Evolutionary conservation across 169 alveolate species (phyloP).

Genomic region (Plasmodium ovale): DNA sequence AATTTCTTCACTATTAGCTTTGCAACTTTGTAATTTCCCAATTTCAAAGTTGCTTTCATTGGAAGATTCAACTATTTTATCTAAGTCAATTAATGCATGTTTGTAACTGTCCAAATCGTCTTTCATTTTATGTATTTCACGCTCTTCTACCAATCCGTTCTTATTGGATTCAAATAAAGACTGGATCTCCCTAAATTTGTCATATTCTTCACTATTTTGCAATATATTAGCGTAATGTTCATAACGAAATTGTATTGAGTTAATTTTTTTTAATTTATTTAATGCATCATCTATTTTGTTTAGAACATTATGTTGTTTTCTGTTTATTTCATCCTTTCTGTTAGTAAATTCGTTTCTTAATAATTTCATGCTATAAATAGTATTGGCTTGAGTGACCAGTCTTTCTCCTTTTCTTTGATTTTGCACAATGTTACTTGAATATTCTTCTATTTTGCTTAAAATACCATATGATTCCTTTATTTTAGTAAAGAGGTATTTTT

Average conservation of each 20-base stretch:
- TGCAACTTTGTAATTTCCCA: background rate
- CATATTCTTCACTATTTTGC: slow-evolving; percentile 7
- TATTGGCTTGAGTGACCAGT: background rate
- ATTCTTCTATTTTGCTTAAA: slow-evolving; percentile 4
- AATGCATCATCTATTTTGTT: slow-evolving; percentile 12
- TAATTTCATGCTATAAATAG: background rate
- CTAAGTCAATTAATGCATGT: background rate
- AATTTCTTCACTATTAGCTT: background rate
- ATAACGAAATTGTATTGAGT: slow-evolving; percentile 8
- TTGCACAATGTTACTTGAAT: background rate
- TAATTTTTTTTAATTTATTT: slow-evolving; percentile 4
- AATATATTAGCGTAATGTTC: slow-evolving; percentile 3
- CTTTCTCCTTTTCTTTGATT: slow-evolving; percentile 21
- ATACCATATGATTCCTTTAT: background rate
- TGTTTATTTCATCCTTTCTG: slow-evolving; percentile 4
- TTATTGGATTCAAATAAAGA: background rate
- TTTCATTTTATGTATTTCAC: slow-evolving; percentile 11
- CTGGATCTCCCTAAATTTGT: background rate
- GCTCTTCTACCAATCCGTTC: background rate
- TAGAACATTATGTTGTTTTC: background rate
- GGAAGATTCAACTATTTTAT: background rate
- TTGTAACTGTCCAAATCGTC: slow-evolving; percentile 4
- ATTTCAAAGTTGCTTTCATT: background rate
- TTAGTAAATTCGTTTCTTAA: slow-evolving; percentile 1
- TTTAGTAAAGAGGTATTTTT: background rate